Evolutionary conservation across 1,139 yeast genomes (phyloP).

Genomic region (Blastobotrys persicus): DNA sequence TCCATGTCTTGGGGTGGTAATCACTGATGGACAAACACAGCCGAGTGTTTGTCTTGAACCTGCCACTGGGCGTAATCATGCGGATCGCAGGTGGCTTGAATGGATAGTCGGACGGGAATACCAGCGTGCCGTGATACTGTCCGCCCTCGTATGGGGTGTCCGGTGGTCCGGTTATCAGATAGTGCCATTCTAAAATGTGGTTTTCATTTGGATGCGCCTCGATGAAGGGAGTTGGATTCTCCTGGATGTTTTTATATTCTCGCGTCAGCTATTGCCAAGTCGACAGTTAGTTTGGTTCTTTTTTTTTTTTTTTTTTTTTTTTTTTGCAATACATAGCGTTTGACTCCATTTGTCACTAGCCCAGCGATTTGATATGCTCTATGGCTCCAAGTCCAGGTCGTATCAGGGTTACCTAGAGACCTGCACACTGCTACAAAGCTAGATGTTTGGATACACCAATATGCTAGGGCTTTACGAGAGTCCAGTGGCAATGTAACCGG

Average conservation of each 20-base stretch:
- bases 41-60: conserved; percentile 74
- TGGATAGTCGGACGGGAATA: conserved; percentile 85
- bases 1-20: conserved; percentile 91
- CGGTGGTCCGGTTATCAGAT: conserved; percentile 81
- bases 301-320: too few relatives aligned
- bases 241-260: conserved; percentile 72
- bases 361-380: too few relatives aligned
- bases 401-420: too few relatives aligned
- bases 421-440: too few relatives aligned
- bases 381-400: too few relatives aligned
- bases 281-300: background rate
- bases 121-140: conserved; percentile 82
- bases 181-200: conserved; percentile 78
- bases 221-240: conserved; percentile 78
- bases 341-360: too few relatives aligned
- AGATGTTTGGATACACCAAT: too few relatives aligned
- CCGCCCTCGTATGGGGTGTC: conserved; percentile 82
- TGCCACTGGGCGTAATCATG: conserved; percentile 83
- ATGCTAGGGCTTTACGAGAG: too few relatives aligned
- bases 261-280: conserved; percentile 48
- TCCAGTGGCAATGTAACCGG: too few relatives aligned
- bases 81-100: conserved; percentile 89
- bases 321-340: too few relatives aligned
- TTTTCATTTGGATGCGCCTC: conserved; percentile 81
- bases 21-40: conserved; percentile 88